A percentile compares a stretch with the other conserved stretches of the same genome.
Evolutionary conservation across 352 stramenopile species (phyloP).

Genomic region (Phytophthora sp.): DNA sequence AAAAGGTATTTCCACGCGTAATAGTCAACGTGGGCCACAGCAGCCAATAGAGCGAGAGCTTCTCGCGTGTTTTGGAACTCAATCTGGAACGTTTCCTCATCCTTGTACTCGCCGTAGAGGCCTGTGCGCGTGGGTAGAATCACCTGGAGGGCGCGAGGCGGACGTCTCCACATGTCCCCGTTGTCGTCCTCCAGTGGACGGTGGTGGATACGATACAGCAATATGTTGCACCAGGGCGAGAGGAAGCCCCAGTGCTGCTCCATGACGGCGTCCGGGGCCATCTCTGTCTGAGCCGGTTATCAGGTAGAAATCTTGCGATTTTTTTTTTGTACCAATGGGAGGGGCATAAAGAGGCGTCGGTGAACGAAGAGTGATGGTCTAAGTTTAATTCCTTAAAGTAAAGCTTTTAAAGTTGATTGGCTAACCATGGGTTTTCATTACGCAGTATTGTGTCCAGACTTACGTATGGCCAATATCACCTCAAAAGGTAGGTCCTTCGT

Average conservation of each 20-base stretch:
- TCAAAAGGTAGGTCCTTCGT: no score
- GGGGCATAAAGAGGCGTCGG: background rate
- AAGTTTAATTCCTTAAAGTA: background rate
- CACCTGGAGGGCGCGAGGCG: conserved; percentile 2
- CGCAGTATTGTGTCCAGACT: no score
- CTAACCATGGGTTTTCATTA: no score
- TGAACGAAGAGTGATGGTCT: background rate
- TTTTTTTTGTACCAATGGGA: background rate
- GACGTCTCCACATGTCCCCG: background rate
- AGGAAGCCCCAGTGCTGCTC: conserved; percentile 26
- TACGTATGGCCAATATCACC: no score
- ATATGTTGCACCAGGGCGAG: conserved; percentile 10
- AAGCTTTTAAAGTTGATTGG: no score
- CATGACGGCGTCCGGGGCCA: background rate
- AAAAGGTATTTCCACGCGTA: conserved; percentile 23
- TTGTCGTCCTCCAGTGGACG: background rate
- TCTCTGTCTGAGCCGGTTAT: conserved; percentile 10
- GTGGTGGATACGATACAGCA: conserved; percentile 13
- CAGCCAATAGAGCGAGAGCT: conserved; percentile 20
- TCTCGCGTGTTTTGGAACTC: conserved; percentile 28
- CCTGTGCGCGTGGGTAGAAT: conserved; percentile 3
- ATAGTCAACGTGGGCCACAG: conserved; percentile 17
- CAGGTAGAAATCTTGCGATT: conserved; percentile 2
- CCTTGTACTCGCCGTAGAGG: conserved; percentile 13
- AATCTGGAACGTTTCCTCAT: conserved; percentile 13